phyloP scores from a whole-genome alignment of 2,329 filamentous ascomycete genomes.

The Fusarium chuoi region DNA sequence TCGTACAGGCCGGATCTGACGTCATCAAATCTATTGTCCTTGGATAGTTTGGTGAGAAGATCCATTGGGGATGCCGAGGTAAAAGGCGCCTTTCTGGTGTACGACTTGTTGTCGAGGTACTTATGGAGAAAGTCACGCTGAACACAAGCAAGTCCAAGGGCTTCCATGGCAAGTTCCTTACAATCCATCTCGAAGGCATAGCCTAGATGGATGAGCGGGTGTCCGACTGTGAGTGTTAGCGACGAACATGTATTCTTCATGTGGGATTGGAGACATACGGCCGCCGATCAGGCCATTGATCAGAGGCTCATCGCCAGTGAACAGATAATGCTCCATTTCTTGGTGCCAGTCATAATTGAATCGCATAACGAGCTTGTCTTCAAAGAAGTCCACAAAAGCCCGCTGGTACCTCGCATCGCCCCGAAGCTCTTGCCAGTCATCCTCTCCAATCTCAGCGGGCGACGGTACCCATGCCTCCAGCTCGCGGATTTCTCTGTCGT shows the following conservation, averaged over 20 bases:
- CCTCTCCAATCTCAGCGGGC: constrained; percentile 81
- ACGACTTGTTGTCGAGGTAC: constrained; percentile 77
- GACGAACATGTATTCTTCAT: background rate
- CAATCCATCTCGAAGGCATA: constrained; percentile 91
- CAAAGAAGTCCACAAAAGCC: constrained; percentile 94
- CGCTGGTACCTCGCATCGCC: constrained; percentile 85
- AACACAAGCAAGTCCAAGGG: constrained; percentile 73
- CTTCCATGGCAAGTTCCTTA: constrained; percentile 88
- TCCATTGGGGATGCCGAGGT: constrained; percentile 72
- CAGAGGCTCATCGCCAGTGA: constrained; percentile 78
- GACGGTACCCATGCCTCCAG: constrained; percentile 86
- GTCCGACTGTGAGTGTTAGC: constrained; percentile 70
- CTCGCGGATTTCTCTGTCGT: constrained; percentile 77
- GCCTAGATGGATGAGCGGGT: constrained; percentile 94
- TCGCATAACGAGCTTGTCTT: constrained; percentile 81
- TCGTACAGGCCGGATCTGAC: constrained; percentile 68
- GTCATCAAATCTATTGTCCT: constrained; percentile 76
- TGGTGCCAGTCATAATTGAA: constrained; percentile 86
- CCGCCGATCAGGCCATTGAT: constrained; percentile 83
- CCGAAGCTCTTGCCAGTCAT: constrained; percentile 88
- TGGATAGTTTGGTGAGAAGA: constrained; percentile 74
- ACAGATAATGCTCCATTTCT: constrained; percentile 80
- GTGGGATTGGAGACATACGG: constrained; percentile 62
- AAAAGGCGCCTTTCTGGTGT: constrained; percentile 72
- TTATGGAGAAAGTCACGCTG: constrained; percentile 70